phyloP scores from a whole-genome alignment of 805 yeast genomes.

The Candida mattraensis region DNA sequence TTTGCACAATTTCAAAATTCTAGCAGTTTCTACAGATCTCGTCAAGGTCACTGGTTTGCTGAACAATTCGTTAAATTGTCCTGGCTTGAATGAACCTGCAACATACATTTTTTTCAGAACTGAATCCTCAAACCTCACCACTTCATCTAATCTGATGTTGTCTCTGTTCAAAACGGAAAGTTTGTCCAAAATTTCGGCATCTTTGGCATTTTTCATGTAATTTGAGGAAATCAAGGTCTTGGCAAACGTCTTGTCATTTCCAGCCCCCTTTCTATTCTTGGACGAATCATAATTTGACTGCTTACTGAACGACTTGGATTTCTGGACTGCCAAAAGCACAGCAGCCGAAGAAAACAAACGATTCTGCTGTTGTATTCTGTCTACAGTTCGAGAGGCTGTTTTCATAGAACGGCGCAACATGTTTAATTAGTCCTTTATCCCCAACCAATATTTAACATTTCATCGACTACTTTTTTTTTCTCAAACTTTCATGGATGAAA shows the following conservation, averaged over 20 bases:
- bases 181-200: conserved; percentile 17
- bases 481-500: too few relatives aligned
- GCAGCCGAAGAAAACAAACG: conserved; percentile 17
- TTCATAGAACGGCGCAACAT: not conserved
- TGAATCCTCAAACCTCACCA: conserved; percentile 41
- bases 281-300: conserved; percentile 24
- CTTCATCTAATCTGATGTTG: conserved; percentile 25
- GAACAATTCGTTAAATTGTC: conserved; percentile 69
- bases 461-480: too few relatives aligned
- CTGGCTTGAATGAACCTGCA: conserved; percentile 64
- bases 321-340: conserved; percentile 22
- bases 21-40: conserved; percentile 46
- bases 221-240: conserved; percentile 25
- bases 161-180: conserved; percentile 19
- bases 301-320: conserved; percentile 32
- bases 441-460: too few relatives aligned
- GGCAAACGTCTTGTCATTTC: conserved; percentile 31
- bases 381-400: too few relatives aligned
- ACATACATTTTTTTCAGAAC: conserved; percentile 45
- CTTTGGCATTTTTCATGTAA: conserved; percentile 26
- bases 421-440: too few relatives aligned
- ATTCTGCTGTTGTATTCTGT: conserved; percentile 2
- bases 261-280: conserved; percentile 34
- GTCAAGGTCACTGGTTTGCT: conserved; percentile 58
- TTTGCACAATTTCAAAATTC: conserved; percentile 40